Conservation (phyloP, 352 stramenopile species). For the Blastocystis sp. region DNA sequence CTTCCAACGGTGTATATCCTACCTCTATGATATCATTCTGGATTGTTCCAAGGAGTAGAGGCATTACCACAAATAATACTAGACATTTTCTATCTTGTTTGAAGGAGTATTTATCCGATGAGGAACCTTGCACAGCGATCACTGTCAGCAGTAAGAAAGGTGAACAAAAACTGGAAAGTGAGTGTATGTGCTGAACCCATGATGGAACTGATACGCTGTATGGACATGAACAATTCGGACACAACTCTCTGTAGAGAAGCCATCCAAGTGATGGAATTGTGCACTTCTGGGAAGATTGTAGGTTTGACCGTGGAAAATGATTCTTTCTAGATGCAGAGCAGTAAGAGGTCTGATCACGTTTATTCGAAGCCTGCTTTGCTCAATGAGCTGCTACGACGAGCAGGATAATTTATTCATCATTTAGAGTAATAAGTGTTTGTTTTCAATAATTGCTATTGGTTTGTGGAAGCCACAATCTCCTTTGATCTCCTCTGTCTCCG, state of each 20-base stretch:
- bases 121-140: conserved; percentile 44
- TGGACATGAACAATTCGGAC: conserved; percentile 40
- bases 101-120: not conserved
- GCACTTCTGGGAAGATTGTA: conserved; percentile 17
- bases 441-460: not conserved
- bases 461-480: not conserved
- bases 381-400: not conserved
- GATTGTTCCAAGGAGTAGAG: not conserved
- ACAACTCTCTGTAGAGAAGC: conserved; percentile 10
- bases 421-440: conserved; percentile 24
- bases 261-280: conserved; percentile 17
- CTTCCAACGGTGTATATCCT: not conserved
- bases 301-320: no score
- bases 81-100: not conserved
- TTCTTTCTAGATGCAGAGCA: not conserved
- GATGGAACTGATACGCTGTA: conserved; percentile 56
- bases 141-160: conserved; percentile 27
- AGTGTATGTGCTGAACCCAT: conserved; percentile 53
- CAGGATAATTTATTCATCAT: not conserved
- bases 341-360: conserved; percentile 14
- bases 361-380: conserved; percentile 36
- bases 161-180: conserved; percentile 56
- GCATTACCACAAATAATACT: not conserved
- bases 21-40: not conserved
- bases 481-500: not conserved